phyloP scores from a whole-genome alignment of 495 filamentous ascomycete species.

The Hypoxylon intermedium region DNA sequence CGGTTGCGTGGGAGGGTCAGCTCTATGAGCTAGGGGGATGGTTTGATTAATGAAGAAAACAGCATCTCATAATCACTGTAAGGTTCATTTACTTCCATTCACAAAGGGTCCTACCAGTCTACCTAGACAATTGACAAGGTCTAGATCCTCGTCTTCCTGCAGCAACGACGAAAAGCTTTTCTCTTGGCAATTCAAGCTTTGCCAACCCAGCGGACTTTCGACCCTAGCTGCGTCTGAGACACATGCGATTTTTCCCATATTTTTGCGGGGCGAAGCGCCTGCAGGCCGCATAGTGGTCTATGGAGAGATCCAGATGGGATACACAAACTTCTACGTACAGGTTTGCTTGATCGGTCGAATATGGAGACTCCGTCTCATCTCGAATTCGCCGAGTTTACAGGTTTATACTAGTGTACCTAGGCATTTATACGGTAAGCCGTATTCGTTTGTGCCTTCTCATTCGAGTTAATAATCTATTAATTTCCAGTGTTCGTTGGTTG shows the following conservation, averaged over 20 bases:
- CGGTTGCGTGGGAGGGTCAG: constrained; percentile 2
- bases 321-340: background rate
- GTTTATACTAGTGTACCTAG: no score
- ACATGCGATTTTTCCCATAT: constrained; percentile 15
- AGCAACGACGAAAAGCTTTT: constrained; percentile 3
- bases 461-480: constrained; percentile 14
- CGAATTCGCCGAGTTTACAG: constrained; percentile 15
- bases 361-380: background rate
- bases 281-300: background rate
- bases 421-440: no score
- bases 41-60: constrained; percentile 32
- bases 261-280: constrained; percentile 17
- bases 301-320: background rate
- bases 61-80: constrained; percentile 5
- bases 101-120: background rate
- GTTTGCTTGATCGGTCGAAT: background rate
- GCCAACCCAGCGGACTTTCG: constrained; percentile 18
- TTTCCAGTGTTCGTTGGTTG: constrained; percentile 23
- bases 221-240: constrained; percentile 30
- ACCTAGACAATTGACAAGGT: constrained; percentile 10
- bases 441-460: constrained; percentile 26
- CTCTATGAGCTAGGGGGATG: constrained; percentile 6
- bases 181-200: constrained; percentile 37
- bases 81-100: constrained; percentile 6
- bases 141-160: background rate